Percentiles rank a stretch among this genome's conserved stretches.
Evolutionary conservation across 768 basidiomycete species (phyloP).

Genomic region (Auriscalpium microsporum): DNA sequence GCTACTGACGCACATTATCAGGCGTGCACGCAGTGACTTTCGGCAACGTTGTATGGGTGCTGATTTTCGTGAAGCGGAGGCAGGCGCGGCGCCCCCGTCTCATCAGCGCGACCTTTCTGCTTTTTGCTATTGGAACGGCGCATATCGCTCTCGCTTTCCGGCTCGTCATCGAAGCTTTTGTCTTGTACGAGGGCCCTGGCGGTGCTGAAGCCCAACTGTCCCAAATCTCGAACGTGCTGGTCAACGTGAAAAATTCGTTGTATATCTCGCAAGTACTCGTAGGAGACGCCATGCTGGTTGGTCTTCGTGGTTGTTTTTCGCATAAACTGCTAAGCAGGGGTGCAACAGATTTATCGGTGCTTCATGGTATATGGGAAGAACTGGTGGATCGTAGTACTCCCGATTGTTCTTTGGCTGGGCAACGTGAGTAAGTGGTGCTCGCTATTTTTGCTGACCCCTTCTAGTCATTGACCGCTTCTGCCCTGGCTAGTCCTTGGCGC

Average conservation of each 20-base stretch:
- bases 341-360: constrained; percentile 16
- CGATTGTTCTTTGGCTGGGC: constrained; percentile 17
- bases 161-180: constrained; percentile 35
- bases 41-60: too few species aligned
- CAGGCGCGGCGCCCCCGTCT: constrained; percentile 11
- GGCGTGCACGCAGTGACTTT: too few species aligned
- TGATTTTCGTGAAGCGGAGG: too few species aligned
- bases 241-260: constrained; percentile 33
- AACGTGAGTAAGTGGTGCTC: constrained; percentile 6
- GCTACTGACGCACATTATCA: too few species aligned
- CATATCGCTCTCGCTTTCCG: constrained; percentile 32
- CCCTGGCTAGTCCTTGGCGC: constrained; percentile 2
- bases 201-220: constrained; percentile 27
- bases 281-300: constrained; percentile 35
- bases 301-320: neutral
- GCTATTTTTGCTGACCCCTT: constrained; percentile 3
- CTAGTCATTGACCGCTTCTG: neutral
- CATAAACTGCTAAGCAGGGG: neutral
- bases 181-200: constrained; percentile 23
- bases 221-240: constrained; percentile 31
- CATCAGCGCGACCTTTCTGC: constrained; percentile 28
- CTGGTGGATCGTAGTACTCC: constrained; percentile 12
- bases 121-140: constrained; percentile 33
- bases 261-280: constrained; percentile 36
- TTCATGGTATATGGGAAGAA: constrained; percentile 17